Evolutionary conservation across 2,329 filamentous ascomycete species (phyloP), one percentile per base, ranked within the genome.

Genomic region (Alternaria longipes): DNA sequence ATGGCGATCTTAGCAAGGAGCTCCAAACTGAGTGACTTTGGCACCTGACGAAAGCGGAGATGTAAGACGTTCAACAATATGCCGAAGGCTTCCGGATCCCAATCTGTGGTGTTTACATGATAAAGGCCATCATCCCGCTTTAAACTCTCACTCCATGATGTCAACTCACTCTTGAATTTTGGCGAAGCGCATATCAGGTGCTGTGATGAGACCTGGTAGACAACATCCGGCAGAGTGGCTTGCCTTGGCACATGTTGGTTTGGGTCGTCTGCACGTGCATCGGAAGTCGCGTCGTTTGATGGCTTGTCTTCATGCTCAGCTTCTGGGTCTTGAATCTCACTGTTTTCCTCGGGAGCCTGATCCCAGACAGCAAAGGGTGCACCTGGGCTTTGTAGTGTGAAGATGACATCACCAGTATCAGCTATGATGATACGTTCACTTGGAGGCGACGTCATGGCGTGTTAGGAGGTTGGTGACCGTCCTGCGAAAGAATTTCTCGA

Each of bases 51-150:
- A 12, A 74, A 77, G 5, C 77, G 78, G 55, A 80, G 75, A 68
- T 85, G 83, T 11, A 85, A 70, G 12, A 82, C 79, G 56, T 83
- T 78, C 56, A 85, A 68, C 1, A 84, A 60, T 18, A 81, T 79
- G 12, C 75, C 65, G 6, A 84, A 75, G 0, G 81, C 81, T n/a
- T 78, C 71, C 3, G 74, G 67, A 51, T 84, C 75, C 67, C 63
- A 70, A 72, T 61, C 54, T 26, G 46, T 24, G 18, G 54, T 50
- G 4, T 44, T 18, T 2, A 64, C 9, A 22, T 64, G 53, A 22
- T 55, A 59, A 11, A 56, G 34, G 16, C 58, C 62, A 46, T 60
- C 45, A 1, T 59, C 11, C 5, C 44, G 46, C 36, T 62, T 46
- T 4, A 12, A 8, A 8, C 14, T 24, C 3, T 53, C 45, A 12